phyloP scores from a whole-genome alignment of 371 early-diverging fungal genomes.

The Mucor lusitanicus region DNA sequence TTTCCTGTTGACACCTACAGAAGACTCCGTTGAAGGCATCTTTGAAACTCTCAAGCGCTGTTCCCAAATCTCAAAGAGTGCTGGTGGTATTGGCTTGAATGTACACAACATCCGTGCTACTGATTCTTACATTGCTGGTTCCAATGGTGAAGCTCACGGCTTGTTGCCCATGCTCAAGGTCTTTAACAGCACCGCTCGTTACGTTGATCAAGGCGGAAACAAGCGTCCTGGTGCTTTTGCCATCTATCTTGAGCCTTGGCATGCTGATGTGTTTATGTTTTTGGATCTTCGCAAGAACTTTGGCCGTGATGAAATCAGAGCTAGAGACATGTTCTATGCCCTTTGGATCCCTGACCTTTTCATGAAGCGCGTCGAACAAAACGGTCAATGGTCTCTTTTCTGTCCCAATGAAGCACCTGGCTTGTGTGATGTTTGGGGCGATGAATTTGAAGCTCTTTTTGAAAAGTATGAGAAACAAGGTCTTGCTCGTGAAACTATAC shows the following conservation, averaged over 20 bases:
- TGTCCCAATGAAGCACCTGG: constrained; percentile 97
- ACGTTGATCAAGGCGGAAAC: constrained; percentile 99
- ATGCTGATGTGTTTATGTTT: constrained; percentile 98
- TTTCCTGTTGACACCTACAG: constrained; percentile 95
- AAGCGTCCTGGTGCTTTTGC: constrained; percentile 99
- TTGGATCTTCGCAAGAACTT: constrained; percentile 98
- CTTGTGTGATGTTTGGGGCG: constrained; percentile 94
- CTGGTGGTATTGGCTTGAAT: constrained; percentile 99
- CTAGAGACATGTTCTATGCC: constrained; percentile 97
- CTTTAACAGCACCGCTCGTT: constrained; percentile 97
- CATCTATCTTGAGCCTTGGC: constrained; percentile 99
- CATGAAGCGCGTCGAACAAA: constrained; percentile 96
- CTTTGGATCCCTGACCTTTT: constrained; percentile 99
- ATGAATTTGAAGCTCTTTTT: constrained; percentile 93
- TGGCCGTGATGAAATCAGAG: constrained; percentile 97
- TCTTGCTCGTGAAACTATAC: constrained; percentile 82
- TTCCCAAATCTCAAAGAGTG: constrained; percentile 97
- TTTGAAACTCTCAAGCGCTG: constrained; percentile 97
- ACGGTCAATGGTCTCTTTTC: constrained; percentile 96
- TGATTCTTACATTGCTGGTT: constrained; percentile 96
- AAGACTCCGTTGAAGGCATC: constrained; percentile 98
- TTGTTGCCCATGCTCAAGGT: constrained; percentile 98
- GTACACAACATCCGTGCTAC: constrained; percentile 95
- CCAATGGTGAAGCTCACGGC: constrained; percentile 97
- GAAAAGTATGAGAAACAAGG: constrained; percentile 86